phyloP scores from a whole-genome alignment of 371 early-diverging fungal species.

The Saksenaea oblongispora region DNA sequence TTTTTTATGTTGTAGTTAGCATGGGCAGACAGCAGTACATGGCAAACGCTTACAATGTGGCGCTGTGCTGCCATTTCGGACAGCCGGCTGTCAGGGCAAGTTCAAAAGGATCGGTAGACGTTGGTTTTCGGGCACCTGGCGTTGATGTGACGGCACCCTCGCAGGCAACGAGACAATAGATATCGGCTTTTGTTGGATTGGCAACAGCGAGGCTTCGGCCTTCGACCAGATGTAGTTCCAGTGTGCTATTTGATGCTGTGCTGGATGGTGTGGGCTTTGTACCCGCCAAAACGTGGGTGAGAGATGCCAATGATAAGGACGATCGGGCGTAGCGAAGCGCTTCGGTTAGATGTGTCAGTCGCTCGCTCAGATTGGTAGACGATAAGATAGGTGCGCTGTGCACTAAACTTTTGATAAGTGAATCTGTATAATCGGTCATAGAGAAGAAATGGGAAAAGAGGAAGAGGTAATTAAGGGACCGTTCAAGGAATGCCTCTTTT shows the following conservation, averaged over 20 bases:
- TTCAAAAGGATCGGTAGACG: constrained; percentile 36
- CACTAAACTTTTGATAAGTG: constrained; percentile 24
- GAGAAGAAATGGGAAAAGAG: neutral
- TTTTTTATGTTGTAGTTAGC: neutral
- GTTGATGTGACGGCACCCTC: constrained; percentile 50
- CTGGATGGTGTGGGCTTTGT: constrained; percentile 13
- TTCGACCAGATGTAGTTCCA: constrained; percentile 42
- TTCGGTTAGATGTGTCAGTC: constrained; percentile 18
- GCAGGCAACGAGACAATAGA: constrained; percentile 53
- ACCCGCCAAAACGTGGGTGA: constrained; percentile 21
- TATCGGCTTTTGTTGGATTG: constrained; percentile 41
- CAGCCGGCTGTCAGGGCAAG: constrained; percentile 45
- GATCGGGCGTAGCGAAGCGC: constrained; percentile 24
- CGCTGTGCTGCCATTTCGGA: constrained; percentile 70
- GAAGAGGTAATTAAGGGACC: constrained; percentile 1
- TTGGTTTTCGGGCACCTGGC: constrained; percentile 20
- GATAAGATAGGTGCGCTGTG: constrained; percentile 20
- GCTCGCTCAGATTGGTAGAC: constrained; percentile 15
- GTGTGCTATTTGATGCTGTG: constrained; percentile 20
- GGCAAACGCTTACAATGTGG: constrained; percentile 60
- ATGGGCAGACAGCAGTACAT: neutral
- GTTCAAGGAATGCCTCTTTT: constrained; percentile 2
- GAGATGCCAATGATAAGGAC: constrained; percentile 20
- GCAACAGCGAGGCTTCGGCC: constrained; percentile 46
- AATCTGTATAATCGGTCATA: constrained; percentile 28